Evolutionary conservation across 768 basidiomycete species (phyloP).

Genomic region (Ramaria sp.): DNA sequence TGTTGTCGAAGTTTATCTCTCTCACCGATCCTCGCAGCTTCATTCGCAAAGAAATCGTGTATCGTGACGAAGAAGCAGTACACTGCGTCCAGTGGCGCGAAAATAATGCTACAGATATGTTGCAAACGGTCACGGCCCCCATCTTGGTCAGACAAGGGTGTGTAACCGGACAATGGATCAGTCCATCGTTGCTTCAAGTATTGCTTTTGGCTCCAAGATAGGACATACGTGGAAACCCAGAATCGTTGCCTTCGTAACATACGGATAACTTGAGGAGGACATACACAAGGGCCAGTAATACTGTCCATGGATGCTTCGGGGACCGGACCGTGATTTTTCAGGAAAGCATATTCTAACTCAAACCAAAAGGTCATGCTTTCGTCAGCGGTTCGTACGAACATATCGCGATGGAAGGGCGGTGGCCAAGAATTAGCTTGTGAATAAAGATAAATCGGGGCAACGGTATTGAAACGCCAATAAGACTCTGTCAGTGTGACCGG

Average conservation of each 20-base stretch:
- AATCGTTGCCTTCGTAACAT: conserved; percentile 47
- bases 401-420: conserved; percentile 40
- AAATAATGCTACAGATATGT: conserved; percentile 40
- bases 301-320: conserved; percentile 13
- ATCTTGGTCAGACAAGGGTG: conserved; percentile 39
- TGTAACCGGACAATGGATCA: conserved; percentile 27
- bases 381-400: conserved; percentile 27
- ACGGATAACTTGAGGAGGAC: conserved; percentile 25
- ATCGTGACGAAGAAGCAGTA: conserved; percentile 31
- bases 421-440: conserved; percentile 32
- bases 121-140: conserved; percentile 27
- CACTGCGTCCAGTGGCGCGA: conserved; percentile 43
- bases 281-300: conserved; percentile 17
- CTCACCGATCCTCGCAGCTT: conserved; percentile 21
- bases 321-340: conserved; percentile 22
- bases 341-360: conserved; percentile 37
- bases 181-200: conserved; percentile 44
- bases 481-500: conserved; percentile 37
- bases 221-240: conserved; percentile 50
- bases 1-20: conserved; percentile 16
- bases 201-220: conserved; percentile 58
- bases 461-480: conserved; percentile 52
- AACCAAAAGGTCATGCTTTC: conserved; percentile 47
- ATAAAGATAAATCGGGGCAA: conserved; percentile 53
- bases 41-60: conserved; percentile 22